Conservation (phyloP, 73 alveolate genomes). For the Paramecium sonneborni region DNA sequence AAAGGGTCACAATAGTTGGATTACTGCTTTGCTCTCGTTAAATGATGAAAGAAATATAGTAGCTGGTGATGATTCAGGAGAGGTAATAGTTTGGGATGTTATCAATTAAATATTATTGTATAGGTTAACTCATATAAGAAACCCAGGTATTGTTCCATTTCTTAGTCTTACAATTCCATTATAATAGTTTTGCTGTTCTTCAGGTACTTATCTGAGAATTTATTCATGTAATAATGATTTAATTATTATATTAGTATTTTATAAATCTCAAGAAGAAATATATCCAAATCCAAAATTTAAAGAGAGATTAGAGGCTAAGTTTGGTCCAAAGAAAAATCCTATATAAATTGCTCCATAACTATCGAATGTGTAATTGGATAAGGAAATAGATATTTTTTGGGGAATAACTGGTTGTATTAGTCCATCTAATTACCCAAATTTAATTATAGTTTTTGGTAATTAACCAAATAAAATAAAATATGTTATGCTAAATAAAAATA, state of each 20-base stretch:
- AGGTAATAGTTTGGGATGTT: constrained; percentile 41
- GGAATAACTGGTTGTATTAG: constrained; percentile 31
- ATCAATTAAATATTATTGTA: background rate
- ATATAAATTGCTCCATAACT: background rate
- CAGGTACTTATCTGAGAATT: constrained; percentile 28
- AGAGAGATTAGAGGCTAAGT: constrained; percentile 36
- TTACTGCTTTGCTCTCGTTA: constrained; percentile 26
- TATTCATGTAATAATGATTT: background rate
- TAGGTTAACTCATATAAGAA: background rate
- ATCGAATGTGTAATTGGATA: background rate
- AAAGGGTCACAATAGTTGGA: constrained; percentile 59
- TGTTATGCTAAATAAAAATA: constrained; percentile 44
- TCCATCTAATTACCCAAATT: constrained; percentile 40
- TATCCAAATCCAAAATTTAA: background rate
- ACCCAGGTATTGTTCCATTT: constrained; percentile 10
- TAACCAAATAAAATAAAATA: constrained; percentile 1
- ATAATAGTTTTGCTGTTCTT: constrained; percentile 24
- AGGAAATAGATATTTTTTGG: constrained; percentile 26
- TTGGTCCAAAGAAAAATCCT: constrained; percentile 27
- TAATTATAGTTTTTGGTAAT: constrained; percentile 10
- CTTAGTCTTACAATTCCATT: background rate
- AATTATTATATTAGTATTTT: background rate
- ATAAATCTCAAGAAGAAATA: background rate
- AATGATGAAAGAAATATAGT: constrained; percentile 58
- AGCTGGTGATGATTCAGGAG: constrained; percentile 65